Evolutionary conservation across 2,329 filamentous ascomycete species (phyloP).

Genomic region (Lecanicillium sp.): DNA sequence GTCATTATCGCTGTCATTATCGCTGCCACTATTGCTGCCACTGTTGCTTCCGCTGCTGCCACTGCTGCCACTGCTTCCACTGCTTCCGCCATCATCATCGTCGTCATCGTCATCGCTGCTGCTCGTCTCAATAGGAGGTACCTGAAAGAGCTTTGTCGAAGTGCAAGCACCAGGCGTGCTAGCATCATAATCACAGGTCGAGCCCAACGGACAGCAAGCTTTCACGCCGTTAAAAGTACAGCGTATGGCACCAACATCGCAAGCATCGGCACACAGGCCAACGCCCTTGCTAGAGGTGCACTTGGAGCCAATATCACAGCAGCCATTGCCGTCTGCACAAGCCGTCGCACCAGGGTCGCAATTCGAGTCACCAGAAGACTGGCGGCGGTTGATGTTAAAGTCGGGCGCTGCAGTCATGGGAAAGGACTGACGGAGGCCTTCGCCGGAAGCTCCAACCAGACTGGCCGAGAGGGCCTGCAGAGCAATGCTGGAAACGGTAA

Average conservation of each 20-base stretch:
- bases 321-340: slow-evolving; percentile 7
- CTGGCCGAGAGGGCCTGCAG: slow-evolving; percentile 4
- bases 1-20: too few species aligned
- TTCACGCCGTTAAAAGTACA: slow-evolving; percentile 3
- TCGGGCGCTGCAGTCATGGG: too few species aligned
- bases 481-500: not conserved
- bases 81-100: too few species aligned
- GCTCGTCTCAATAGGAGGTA: too few species aligned
- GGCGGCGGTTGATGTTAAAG: not conserved
- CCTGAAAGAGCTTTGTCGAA: not conserved
- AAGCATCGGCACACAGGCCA: slow-evolving; percentile 4
- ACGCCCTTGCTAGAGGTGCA: slow-evolving; percentile 5
- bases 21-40: too few species aligned
- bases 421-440: not conserved
- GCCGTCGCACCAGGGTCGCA: slow-evolving; percentile 5
- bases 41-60: too few species aligned
- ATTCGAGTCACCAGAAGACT: not conserved
- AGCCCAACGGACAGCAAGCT: slow-evolving; percentile 5
- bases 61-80: too few species aligned
- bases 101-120: too few species aligned
- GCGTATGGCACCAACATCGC: slow-evolving; percentile 1
- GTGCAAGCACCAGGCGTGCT: slow-evolving; percentile 3
- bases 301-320: slow-evolving; percentile 1
- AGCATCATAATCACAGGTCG: slow-evolving; percentile 3
- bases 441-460: not conserved